Base-by-base conservation (phyloP, 768 basidiomycete species). In the Termitomyces sp. region DNA sequence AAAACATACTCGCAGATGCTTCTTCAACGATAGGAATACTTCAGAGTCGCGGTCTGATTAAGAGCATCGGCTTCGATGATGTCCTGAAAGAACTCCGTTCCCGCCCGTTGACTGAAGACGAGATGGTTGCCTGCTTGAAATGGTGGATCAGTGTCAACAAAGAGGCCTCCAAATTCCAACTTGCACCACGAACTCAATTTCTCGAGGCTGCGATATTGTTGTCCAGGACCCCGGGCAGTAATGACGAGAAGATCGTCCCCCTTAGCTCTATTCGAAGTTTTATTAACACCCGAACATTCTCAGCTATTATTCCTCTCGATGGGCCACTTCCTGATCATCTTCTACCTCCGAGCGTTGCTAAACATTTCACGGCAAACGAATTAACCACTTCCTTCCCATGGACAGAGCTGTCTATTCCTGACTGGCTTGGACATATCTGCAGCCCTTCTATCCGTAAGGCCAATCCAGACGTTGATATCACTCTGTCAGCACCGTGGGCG, bases 51-150 rank as follows among this genome's bases (percentile, higher is more conserved):
- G 82, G 81, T 3, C 73, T 94, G 72, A 77, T 98, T 20, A 84
- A 84, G 52, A 75, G 84, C 15, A 88, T 96, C 56, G 82, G 83
- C 0, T 91, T 96, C 64, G 75, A 81, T 28, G 97, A 98, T 69
- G 88, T 98, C 16, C 73, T 98, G 42, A 73, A 77, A 39, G 91
- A 96, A 67, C 77, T 99, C 16, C 80, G 81, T 13, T 70, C 78
- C 5, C 77, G 90, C 16, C 87, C 94, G 4, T 77, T 99, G 26
- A 68, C 70, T 4, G 82, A 90, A 66, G 72, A 75, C 5, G 92
- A 98, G 66, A 86, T 90, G 72, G 68, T 87, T n/a, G 85, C 84
- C 3, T 94, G 90, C 70, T 73, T 98, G 60, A 83, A 83, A 57
- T 98, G 97, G 96, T 94, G 94, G 90, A 78, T 80, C 52, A 73